Base-by-base conservation (phyloP, 306 rosid species). In the Clitoria ternatea region DNA sequence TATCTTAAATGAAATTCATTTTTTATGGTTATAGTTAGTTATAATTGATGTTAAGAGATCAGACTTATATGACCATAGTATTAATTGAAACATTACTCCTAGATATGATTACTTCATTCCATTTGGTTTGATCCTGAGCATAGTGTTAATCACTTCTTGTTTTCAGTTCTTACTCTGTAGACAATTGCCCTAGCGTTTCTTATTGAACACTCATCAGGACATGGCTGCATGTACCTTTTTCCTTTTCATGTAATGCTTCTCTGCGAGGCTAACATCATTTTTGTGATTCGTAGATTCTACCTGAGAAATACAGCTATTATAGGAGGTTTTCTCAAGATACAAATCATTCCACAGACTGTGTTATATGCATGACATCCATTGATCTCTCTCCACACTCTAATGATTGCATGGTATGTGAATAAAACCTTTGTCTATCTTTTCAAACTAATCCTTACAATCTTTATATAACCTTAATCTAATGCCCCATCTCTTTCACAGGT, bases 311-410 rank as follows among this genome's bases (percentile, higher is more conserved):
- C 79, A 84, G 96, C 85, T 94, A 94, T 77, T 78, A 80, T 69
- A 82, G 95, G 82, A 83, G 96, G 69, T 80, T 81, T 64, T 85
- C 84, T 87, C 96, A 82, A 72, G 77, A 83, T 55, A 64, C 82
- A 42, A 85, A 83, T 74, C 92, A 80, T 17, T 66, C 91, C 29
- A 74, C 88, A 19, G 97, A 94, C 61, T 94, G 99, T 73, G 99
- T 94, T 68, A 94, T 94, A 79, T 94, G 99, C 87, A 91, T 94
- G 99, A 86, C 99, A 2, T 74, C 86, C 76, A 82, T 94, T 57
- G 96, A 91, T 69, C 59, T 84, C 72, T 44, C 77, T 2, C 89
- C 81, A 12, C 90, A 86, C 59, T 81, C 96, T 7, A 91, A 80
- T 43, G 97, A 89, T 74, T 89, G 96, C 96, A 94, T 94, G 99